Evolutionary conservation across 371 early-diverging fungal species (phyloP).

Genomic region (Chytridium lagenaria): DNA sequence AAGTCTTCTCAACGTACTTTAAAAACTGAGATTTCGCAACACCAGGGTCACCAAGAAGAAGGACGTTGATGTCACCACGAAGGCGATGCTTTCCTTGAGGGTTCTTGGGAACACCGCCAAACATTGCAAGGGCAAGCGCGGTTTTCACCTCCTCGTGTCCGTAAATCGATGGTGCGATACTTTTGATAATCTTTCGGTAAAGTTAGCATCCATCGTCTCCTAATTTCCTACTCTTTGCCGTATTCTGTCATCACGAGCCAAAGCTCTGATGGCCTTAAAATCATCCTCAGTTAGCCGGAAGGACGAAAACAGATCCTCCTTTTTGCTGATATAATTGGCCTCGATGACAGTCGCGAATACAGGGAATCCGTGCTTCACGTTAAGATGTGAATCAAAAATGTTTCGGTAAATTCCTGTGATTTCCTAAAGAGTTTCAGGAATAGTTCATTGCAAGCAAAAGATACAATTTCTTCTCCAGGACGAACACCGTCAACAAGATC

Average conservation of each 20-base stretch:
- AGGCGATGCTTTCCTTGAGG: slow-evolving; percentile 87
- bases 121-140: slow-evolving; percentile 94
- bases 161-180: slow-evolving; percentile 99
- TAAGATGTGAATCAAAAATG: slow-evolving; percentile 90
- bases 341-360: slow-evolving; percentile 97
- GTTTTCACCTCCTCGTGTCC: slow-evolving; percentile 99
- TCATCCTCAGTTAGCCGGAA: slow-evolving; percentile 93
- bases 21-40: slow-evolving; percentile 99
- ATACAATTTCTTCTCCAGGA: slow-evolving; percentile 98
- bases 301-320: slow-evolving; percentile 86
- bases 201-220: slow-evolving; percentile 11
- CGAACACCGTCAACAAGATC: slow-evolving; percentile 97
- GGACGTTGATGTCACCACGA: slow-evolving; percentile 99
- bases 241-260: slow-evolving; percentile 84
- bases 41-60: slow-evolving; percentile 99
- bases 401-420: slow-evolving; percentile 98
- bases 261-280: slow-evolving; percentile 76
- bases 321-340: slow-evolving; percentile 90
- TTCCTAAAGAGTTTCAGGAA: slow-evolving; percentile 59
- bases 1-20: slow-evolving; percentile 96
- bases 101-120: slow-evolving; percentile 97
- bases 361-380: slow-evolving; percentile 96
- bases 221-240: slow-evolving; percentile 67
- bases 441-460: no score
- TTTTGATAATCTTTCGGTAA: slow-evolving; percentile 80